Evolutionary conservation across 2,329 filamentous ascomycete species (phyloP).

Genomic region (Scedosporium boydii): DNA sequence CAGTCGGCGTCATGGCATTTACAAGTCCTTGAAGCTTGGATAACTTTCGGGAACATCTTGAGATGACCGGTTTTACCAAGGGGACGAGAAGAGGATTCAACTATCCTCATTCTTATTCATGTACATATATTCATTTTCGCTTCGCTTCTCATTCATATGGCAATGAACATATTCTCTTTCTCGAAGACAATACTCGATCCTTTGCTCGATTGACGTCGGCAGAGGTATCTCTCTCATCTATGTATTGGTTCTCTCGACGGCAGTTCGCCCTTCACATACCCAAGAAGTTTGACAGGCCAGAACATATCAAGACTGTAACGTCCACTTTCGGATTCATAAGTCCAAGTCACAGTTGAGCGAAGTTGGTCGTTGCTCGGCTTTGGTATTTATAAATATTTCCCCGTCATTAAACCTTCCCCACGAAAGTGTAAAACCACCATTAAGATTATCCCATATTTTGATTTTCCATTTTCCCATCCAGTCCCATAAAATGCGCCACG

Average conservation of each 20-base stretch:
- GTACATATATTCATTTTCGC: constrained; percentile 2
- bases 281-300: too few relatives aligned
- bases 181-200: neutral
- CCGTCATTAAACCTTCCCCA: neutral
- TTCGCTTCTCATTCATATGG: neutral
- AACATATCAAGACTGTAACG: too few relatives aligned
- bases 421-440: neutral
- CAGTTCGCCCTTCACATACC: too few relatives aligned
- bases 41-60: too few relatives aligned
- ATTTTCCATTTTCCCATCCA: neutral
- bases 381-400: neutral
- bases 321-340: too few relatives aligned
- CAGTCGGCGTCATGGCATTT: too few relatives aligned
- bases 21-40: too few relatives aligned
- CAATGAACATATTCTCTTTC: neutral
- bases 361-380: too few relatives aligned
- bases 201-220: neutral
- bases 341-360: too few relatives aligned
- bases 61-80: too few relatives aligned
- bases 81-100: neutral
- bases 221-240: neutral
- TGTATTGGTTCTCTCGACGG: too few relatives aligned
- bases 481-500: neutral
- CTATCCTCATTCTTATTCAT: constrained; percentile 1
- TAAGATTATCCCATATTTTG: neutral